phyloP scores from a whole-genome alignment of 306 rosid species.

The Dryas octopetala region DNA sequence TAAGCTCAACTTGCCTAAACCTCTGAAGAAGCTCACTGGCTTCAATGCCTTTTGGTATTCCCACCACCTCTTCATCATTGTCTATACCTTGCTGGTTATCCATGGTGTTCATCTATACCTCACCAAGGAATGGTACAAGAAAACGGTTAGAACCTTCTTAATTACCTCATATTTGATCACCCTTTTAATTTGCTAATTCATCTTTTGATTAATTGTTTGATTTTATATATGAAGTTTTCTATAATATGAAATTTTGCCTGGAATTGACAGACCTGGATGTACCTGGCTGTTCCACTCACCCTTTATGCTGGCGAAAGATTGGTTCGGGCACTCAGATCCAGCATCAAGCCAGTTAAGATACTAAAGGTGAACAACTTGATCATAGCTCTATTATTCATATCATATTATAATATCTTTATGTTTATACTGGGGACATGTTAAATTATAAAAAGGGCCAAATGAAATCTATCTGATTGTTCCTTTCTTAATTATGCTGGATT shows the following conservation, averaged over 20 bases:
- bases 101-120: conserved; percentile 59
- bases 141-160: conserved; percentile 47
- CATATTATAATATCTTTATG: too few species aligned
- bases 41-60: conserved; percentile 79
- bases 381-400: too few species aligned
- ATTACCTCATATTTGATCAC: not conserved
- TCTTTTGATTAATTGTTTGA: not conserved
- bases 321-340: conserved; percentile 9
- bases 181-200: not conserved
- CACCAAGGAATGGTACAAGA: conserved; percentile 55
- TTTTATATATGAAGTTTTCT: not conserved
- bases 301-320: conserved; percentile 22
- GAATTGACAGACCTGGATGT: conserved; percentile 20
- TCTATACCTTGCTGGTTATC: conserved; percentile 50
- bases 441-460: not conserved
- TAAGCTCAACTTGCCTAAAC: conserved; percentile 46
- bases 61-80: conserved; percentile 65
- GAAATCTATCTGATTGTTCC: not conserved
- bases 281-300: conserved; percentile 17
- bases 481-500: conserved; percentile 7
- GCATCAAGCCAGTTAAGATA: conserved; percentile 22
- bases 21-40: conserved; percentile 53
- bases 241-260: too few species aligned
- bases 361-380: conserved; percentile 2
- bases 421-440: too few species aligned